Conservation (phyloP, 306 rosid species). For the Sechiopsis laciniata region DNA sequence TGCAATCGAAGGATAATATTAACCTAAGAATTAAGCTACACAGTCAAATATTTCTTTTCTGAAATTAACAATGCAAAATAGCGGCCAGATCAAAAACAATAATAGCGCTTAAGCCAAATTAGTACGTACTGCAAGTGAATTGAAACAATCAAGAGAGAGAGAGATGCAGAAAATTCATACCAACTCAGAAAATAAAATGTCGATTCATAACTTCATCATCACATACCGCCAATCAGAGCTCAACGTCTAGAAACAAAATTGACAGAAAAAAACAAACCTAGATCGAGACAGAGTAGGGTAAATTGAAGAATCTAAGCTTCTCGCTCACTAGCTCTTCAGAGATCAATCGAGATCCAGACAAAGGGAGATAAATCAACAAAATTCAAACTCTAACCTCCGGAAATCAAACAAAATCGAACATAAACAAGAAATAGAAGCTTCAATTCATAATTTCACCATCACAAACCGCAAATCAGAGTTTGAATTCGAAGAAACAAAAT, state of each 20-base stretch:
- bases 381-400: neutral
- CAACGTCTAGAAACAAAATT: too few species aligned
- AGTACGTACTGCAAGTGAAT: neutral
- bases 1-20: neutral
- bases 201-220: conserved; percentile 6
- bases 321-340: neutral
- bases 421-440: neutral
- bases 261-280: too few species aligned
- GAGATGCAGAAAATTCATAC: neutral
- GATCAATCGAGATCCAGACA: neutral
- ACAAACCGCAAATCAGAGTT: neutral
- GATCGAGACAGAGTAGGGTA: neutral
- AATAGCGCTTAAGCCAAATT: neutral
- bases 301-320: neutral
- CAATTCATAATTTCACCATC: neutral
- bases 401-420: conserved; percentile 7
- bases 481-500: neutral
- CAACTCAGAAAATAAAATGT: neutral
- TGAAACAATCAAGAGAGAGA: neutral
- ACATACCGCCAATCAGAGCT: neutral
- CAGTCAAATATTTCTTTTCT: neutral
- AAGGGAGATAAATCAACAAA: neutral
- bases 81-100: neutral
- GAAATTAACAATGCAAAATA: neutral
- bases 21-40: neutral